These are phyloP conservation scores for Aquilaria malaccensis DNA, from an alignment of 345 rosid genomes.

Conservation along the genomic window DNA sequence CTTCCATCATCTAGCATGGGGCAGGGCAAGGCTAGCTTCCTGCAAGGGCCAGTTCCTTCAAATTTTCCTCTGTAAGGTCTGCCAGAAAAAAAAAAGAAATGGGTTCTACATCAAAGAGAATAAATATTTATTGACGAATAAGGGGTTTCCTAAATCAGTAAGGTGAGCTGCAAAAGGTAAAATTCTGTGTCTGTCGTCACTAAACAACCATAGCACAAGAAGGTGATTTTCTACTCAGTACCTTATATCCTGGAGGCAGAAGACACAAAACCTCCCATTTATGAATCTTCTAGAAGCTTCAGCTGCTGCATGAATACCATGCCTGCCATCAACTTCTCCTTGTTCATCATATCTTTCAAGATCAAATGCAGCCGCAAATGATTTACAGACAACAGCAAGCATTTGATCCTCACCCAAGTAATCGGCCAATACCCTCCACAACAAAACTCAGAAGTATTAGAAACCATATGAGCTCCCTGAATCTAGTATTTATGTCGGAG, in stretches of 20 bases:
- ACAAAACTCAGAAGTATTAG: neutral
- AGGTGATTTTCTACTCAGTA: slow-evolving; percentile 1
- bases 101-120: neutral
- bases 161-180: neutral
- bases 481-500: neutral
- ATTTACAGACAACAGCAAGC: slow-evolving; percentile 59
- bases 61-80: slow-evolving; percentile 28
- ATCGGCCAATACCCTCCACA: slow-evolving; percentile 45
- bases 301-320: slow-evolving; percentile 36
- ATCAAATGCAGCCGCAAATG: slow-evolving; percentile 24
- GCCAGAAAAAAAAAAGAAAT: neutral
- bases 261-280: slow-evolving; percentile 36
- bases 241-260: slow-evolving; percentile 52
- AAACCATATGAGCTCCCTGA: neutral
- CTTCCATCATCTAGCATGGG: slow-evolving; percentile 36
- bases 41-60: slow-evolving; percentile 28
- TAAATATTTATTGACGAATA: neutral
- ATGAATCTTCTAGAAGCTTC: slow-evolving; percentile 29
- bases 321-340: slow-evolving; percentile 26
- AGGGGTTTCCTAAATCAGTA: neutral
- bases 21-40: slow-evolving; percentile 32
- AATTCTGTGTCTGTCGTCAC: neutral
- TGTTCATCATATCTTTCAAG: slow-evolving; percentile 26
- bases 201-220: slow-evolving; percentile 1
- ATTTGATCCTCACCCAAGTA: slow-evolving; percentile 59